Evolutionary conservation across 345 rosid genomes (phyloP), one percentile per base, ranked within the genome.

Genomic region (Streptanthus diversifolius): DNA sequence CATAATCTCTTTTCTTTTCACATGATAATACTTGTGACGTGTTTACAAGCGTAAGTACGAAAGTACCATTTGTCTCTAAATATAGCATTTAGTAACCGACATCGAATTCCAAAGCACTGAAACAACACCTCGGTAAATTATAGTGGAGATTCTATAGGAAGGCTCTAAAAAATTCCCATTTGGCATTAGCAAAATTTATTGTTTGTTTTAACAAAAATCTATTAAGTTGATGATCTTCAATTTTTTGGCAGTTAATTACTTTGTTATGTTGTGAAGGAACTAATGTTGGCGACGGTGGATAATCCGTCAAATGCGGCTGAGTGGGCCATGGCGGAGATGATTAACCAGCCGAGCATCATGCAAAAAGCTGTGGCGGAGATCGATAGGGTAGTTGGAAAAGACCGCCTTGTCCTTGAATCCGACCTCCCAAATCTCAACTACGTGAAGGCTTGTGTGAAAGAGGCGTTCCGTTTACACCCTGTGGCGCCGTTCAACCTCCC

Each of bases 261-360:
- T 63, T 35, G 32, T 57, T 40, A 30, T 53, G 22, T 43, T 63
- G 13, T 57, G 57, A 44, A 87, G 90, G 92, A 83, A 12, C 8
- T 88, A 33, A 83, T 85, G 85, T 1, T 83, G 0, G 87, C 86
- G 3, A 60, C 85, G 3, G 81, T 83, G 3, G 88, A 86, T 56
- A 86, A 88, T 68, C 90, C 88, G 19, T 68, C 90, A 4, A 86
- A 88, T 58, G 90, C 85, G 0, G 59, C 13, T 0, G 89, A 87
- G 47, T 87, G 86, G 88, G 87, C 83, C 8, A 59, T 84, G 24
- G 88, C 81, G 0, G 91, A 87, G 79, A 79, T 83, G 87, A 66
- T 87, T 7, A 83, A 82, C 75, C 67, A 79, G 10, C 88, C 88
- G 0, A 60, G 71, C 14, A 66, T 82, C 4, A 79, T 88, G 2